Percentiles rank a stretch among this genome's conserved stretches.
phyloP scores from a whole-genome alignment of 2,329 filamentous ascomycete genomes.

The Cytospora mali region DNA sequence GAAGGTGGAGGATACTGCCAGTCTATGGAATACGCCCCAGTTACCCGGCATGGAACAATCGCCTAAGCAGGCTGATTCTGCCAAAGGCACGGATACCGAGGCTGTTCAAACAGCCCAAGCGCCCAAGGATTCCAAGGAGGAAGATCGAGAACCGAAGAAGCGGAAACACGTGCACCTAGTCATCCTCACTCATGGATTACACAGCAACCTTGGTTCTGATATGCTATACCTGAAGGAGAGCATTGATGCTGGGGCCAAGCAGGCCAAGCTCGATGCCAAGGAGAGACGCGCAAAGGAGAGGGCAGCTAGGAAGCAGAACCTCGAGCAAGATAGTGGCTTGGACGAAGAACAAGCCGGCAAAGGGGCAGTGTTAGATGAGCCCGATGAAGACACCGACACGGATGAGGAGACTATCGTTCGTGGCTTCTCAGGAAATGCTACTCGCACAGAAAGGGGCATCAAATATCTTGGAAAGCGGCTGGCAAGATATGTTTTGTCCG shows the following conservation, averaged over 20 bases:
- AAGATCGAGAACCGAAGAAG: slow-evolving; percentile 43
- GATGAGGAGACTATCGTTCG: slow-evolving; percentile 81
- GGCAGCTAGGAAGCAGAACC: slow-evolving; percentile 34
- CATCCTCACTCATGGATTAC: slow-evolving; percentile 88
- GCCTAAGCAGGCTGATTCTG: slow-evolving; percentile 19
- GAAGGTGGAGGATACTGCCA: slow-evolving; percentile 83
- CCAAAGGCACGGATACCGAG: slow-evolving; percentile 28
- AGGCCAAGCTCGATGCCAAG: slow-evolving; percentile 71
- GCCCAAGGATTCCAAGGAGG: slow-evolving; percentile 26
- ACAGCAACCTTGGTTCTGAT: slow-evolving; percentile 93
- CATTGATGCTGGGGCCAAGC: slow-evolving; percentile 80
- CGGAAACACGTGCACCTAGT: slow-evolving; percentile 87
- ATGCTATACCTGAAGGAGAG: slow-evolving; percentile 98
- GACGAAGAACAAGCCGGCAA: slow-evolving; percentile 16
- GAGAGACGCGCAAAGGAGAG: slow-evolving; percentile 58
- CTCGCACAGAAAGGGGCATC: slow-evolving; percentile 90
- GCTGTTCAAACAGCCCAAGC: slow-evolving; percentile 22
- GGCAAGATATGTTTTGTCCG: slow-evolving; percentile 83
- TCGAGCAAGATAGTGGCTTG: neutral
- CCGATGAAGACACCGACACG: slow-evolving; percentile 35
- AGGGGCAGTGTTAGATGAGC: slow-evolving; percentile 27
- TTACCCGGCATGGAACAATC: slow-evolving; percentile 66
- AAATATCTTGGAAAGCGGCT: slow-evolving; percentile 95
- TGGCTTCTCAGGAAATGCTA: slow-evolving; percentile 87
- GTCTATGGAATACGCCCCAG: slow-evolving; percentile 88